These are phyloP conservation scores for Dysphania ambrosioides DNA, from an alignment of 148 eudicot species.

Conservation along the genomic window DNA sequence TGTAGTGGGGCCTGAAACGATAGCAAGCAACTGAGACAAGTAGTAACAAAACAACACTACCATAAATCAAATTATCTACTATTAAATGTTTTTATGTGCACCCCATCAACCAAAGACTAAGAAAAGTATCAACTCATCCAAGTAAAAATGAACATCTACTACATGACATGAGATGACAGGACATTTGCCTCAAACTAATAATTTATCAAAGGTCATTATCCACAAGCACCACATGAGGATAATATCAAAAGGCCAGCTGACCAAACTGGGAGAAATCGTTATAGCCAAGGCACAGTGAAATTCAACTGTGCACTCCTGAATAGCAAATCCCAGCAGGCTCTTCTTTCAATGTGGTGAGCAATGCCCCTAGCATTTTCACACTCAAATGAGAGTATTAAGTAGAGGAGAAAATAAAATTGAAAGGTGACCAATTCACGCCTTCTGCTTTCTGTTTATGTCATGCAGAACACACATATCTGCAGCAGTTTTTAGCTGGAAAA, in stretches of 20 bases:
- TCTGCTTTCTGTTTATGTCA: conserved; percentile 72
- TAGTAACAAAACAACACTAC: neutral
- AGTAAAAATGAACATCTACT: neutral
- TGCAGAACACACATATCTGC: conserved; percentile 84
- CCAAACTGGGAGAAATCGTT: neutral
- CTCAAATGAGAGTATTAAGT: conserved; percentile 7
- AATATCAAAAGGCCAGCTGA: neutral
- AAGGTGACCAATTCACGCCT: conserved; percentile 29
- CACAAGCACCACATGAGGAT: neutral
- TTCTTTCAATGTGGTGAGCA: conserved; percentile 12
- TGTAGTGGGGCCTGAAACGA: neutral
- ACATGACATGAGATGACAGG: neutral
- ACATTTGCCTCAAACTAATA: neutral
- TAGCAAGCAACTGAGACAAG: neutral
- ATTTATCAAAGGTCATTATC: conserved; percentile 2
- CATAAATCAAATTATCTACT: neutral
- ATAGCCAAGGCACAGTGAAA: conserved; percentile 5
- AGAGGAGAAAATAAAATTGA: neutral
- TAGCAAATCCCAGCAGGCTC: conserved; percentile 10
- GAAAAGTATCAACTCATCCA: neutral
- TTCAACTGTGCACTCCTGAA: conserved; percentile 5
- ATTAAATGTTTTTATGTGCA: neutral
- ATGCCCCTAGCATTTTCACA: neutral
- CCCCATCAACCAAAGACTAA: neutral
- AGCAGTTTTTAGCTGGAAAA: conserved; percentile 81